Base-by-base conservation (phyloP, 2,329 filamentous ascomycete species). In the Alternaria solani region DNA sequence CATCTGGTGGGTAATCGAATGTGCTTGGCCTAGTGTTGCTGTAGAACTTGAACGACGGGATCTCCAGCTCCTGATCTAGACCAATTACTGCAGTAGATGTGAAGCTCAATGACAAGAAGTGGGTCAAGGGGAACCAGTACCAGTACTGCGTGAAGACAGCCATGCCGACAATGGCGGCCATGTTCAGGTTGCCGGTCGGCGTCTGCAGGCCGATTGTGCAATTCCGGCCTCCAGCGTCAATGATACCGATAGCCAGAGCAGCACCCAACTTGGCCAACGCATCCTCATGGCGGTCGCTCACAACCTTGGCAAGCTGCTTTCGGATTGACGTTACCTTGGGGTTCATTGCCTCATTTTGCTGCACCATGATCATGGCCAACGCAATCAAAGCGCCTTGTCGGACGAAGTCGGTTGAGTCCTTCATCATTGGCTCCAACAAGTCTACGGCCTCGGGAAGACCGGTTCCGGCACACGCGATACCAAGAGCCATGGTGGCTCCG, bases 101-200 rank as follows among this genome's bases (percentile, higher is more conserved):
- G 81, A 99, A 98, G 73, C 93, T 94, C 63, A 99, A 85, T 0
- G 94, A 96, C 59, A 99, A 80, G 88, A 99, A 99, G 81, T 99
- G 95, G 30, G 95, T 96, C 73, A 98, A 91, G 61, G 95, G 95
- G 87, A 99, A 99, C 95, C 95, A 99, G 84, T 99, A 99, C 95
- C 95, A 99, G 84, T 99, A 99, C 79, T 99, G 95, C 8, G 94
- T 96, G 81, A 99, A 99, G 55, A 99, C 91, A 28, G 93, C 94
- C 89, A 97, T 97, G 69, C 95, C 96, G 18, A 99, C 94, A 68
- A 99, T 96, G 63, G 93, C 96, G 18, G 94, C 89, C 94, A 99
- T 97, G 84, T 99, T 98, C 68, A 99, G 88, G 77, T 97, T 99
- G 66, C 96, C 96, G 0, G 94, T 97, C 81, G 97, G 95, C 1